A percentile compares a stretch with the other conserved stretches of the same genome.
Conservation (phyloP, 345 rosid species). For the Aquilaria malaccensis region DNA sequence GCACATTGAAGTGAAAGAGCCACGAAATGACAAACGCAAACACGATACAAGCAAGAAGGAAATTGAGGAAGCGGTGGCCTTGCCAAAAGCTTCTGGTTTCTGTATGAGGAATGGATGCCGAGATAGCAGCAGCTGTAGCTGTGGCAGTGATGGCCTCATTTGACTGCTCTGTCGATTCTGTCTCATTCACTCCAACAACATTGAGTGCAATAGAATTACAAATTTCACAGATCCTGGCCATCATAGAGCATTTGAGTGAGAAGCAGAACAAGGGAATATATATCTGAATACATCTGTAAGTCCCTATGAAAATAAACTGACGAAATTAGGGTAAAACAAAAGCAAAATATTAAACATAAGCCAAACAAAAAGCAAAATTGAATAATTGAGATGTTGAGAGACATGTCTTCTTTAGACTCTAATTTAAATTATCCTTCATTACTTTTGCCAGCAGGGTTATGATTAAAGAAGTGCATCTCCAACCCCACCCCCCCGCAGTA, state of each 20-base stretch:
- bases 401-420: too few species aligned
- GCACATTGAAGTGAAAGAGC: slow-evolving; percentile 68
- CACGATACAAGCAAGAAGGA: slow-evolving; percentile 71
- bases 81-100: slow-evolving; percentile 72
- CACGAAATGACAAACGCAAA: slow-evolving; percentile 72
- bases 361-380: too few species aligned
- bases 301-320: too few species aligned
- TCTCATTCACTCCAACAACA: slow-evolving; percentile 45
- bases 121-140: slow-evolving; percentile 13
- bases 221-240: slow-evolving; percentile 79
- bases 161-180: slow-evolving; percentile 28
- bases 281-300: not conserved
- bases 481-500: too few species aligned
- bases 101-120: slow-evolving; percentile 24
- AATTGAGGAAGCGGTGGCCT: slow-evolving; percentile 73
- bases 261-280: not conserved
- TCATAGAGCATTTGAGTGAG: slow-evolving; percentile 3
- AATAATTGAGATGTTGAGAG: too few species aligned
- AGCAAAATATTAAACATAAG: too few species aligned
- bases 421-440: too few species aligned
- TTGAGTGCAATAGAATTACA: slow-evolving; percentile 71
- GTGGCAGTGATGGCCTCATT: slow-evolving; percentile 26
- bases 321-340: too few species aligned
- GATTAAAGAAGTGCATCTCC: too few species aligned
- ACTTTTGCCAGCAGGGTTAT: too few species aligned